Evolutionary conservation across 202 grass and related monocot species (phyloP).

Genomic region (Saccharum hybrid): DNA sequence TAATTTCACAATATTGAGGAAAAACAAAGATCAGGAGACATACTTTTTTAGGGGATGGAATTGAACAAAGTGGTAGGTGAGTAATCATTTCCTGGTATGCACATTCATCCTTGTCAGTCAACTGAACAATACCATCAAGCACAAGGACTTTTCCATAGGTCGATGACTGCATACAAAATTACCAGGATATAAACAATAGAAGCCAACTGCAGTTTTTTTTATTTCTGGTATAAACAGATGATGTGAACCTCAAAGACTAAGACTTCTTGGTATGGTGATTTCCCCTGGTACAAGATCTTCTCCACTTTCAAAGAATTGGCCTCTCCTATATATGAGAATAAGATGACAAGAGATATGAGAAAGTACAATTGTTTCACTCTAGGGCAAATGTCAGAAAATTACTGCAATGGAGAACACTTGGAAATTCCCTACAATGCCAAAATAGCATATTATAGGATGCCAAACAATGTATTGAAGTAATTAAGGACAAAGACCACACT

Average conservation of each 20-base stretch:
- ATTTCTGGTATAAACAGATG: slow-evolving; percentile 15
- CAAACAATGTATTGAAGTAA: not conserved
- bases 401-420: not conserved
- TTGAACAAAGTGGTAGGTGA: slow-evolving; percentile 92
- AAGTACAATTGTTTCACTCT: slow-evolving; percentile 22
- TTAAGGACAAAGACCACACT: not conserved
- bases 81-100: slow-evolving; percentile 99
- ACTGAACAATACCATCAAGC: slow-evolving; percentile 96
- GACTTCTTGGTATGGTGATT: slow-evolving; percentile 88
- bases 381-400: slow-evolving; percentile 6
- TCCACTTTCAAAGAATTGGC: slow-evolving; percentile 91
- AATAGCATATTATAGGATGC: slow-evolving; percentile 16
- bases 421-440: not conserved
- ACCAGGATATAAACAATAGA: slow-evolving; percentile 39
- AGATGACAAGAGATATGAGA: slow-evolving; percentile 19
- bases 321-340: slow-evolving; percentile 67
- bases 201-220: slow-evolving; percentile 1
- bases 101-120: slow-evolving; percentile 98
- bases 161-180: slow-evolving; percentile 65
- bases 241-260: slow-evolving; percentile 87
- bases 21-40: slow-evolving; percentile 43
- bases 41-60: slow-evolving; percentile 93
- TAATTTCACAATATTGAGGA: slow-evolving; percentile 2
- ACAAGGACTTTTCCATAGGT: slow-evolving; percentile 96
- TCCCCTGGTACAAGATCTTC: slow-evolving; percentile 86